Base-by-base conservation (phyloP, 345 rosid genomes). In the Eucalyptus sideroxylon region DNA sequence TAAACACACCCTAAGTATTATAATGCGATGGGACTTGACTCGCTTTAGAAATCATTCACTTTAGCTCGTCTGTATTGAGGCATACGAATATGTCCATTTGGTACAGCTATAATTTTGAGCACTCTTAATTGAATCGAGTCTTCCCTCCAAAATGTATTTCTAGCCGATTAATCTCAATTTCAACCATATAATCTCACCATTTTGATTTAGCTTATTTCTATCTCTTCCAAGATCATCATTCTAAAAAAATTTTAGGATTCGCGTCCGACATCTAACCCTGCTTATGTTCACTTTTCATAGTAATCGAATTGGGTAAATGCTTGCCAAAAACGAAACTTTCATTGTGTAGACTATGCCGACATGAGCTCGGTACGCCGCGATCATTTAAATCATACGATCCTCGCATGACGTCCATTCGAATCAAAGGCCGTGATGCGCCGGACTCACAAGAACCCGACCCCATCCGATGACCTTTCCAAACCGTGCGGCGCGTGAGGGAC, bases 61-160 rank as follows among this genome's bases (percentile, higher is more conserved):
- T 77, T 1, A 11, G 42, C 47, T 37, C 15, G 0, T 11, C 2
- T 72, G 1, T 72, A 21, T 37, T 11, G 3, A 11, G 45, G 8
- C 45, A 11, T 11, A 19, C 3, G 1, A 12, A 17, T 72, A 2
- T 37, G 27, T 37, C 45, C 45, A 69, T 69, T 69, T 31, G 13
- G 24, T 7, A 17, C 1, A 0, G 4, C 13, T 69, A 9, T 34
- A 2, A 69, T 34, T 69, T 21, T 6, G 44, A 69, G 44, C 26
- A 34, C 14, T 69, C 24, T 34, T 69, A 9, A 69, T 34, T 4
- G 26, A 34, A 34, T 11, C 8, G 2, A 9, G 44, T 37, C 81
- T 34, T 34, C 26, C 81, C 26, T 69, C 4, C 81, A 17, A 19
- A 69, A 34, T 17, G 26, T 13, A 37, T 69, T 69, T 34, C 44